Conservation (phyloP, 2,329 filamentous ascomycete species). For the Exophiala dermatitidis region DNA sequence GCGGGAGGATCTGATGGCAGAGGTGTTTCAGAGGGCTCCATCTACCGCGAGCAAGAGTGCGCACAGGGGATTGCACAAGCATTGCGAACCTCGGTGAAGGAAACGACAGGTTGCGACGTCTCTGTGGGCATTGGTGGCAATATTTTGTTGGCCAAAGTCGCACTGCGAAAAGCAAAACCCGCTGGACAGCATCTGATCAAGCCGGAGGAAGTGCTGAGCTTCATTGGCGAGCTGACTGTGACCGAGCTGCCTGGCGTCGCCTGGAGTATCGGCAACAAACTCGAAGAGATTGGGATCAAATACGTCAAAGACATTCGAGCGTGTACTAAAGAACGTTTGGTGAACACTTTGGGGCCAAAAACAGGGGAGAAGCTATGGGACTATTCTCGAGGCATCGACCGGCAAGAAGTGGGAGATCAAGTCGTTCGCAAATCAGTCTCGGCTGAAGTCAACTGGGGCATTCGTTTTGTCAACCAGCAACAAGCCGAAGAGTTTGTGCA, state of each 20-base stretch:
- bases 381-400: slow-evolving; percentile 82
- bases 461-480: slow-evolving; percentile 83
- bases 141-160: slow-evolving; percentile 84
- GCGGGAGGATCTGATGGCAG: slow-evolving; percentile 60
- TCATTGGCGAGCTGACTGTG: slow-evolving; percentile 70
- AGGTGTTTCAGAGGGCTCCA: slow-evolving; percentile 58
- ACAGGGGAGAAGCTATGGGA: slow-evolving; percentile 87
- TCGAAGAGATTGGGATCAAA: slow-evolving; percentile 78
- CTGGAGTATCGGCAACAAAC: slow-evolving; percentile 74
- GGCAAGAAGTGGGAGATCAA: slow-evolving; percentile 76
- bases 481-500: slow-evolving; percentile 89
- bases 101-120: slow-evolving; percentile 73
- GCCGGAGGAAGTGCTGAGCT: slow-evolving; percentile 67
- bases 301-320: slow-evolving; percentile 76
- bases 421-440: slow-evolving; percentile 87
- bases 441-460: slow-evolving; percentile 96
- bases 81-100: slow-evolving; percentile 64
- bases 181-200: slow-evolving; percentile 86
- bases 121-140: slow-evolving; percentile 90
- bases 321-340: slow-evolving; percentile 66
- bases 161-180: slow-evolving; percentile 84
- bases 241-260: slow-evolving; percentile 87
- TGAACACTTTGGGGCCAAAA: slow-evolving; percentile 73
- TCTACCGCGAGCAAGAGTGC: slow-evolving; percentile 70
- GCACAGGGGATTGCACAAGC: slow-evolving; percentile 63